A percentile compares a stretch with the other conserved stretches of the same genome.
phyloP scores from a whole-genome alignment of 129 eudicot species.

The Chrysanthemum seticuspe region DNA sequence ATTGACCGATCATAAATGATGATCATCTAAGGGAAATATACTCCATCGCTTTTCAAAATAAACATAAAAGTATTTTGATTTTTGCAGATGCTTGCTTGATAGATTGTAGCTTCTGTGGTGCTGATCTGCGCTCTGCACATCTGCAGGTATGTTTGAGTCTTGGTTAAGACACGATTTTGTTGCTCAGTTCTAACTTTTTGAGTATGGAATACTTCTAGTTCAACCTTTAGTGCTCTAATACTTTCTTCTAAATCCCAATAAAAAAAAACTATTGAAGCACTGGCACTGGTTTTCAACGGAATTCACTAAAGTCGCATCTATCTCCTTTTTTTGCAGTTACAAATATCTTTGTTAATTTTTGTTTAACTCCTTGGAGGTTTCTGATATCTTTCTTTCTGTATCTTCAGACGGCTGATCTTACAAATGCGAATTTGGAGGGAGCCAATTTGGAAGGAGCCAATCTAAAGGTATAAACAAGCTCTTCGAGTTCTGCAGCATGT shows the following conservation, averaged over 20 bases:
- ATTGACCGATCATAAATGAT: not conserved
- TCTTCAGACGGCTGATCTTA: conserved; percentile 87
- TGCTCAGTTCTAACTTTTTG: not conserved
- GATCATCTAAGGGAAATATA: not conserved
- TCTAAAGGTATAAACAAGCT: conserved; percentile 57
- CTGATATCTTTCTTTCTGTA: not conserved
- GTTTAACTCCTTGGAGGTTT: not conserved
- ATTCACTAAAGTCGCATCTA: not conserved
- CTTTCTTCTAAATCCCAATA: not conserved
- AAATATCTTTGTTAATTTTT: not conserved
- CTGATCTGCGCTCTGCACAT: conserved; percentile 93
- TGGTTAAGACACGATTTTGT: not conserved
- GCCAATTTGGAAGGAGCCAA: conserved; percentile 99
- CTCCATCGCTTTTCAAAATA: not conserved
- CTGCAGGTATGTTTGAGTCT: conserved; percentile 51
- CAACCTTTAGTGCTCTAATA: not conserved
- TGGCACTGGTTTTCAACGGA: not conserved
- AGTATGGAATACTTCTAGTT: conserved; percentile 4
- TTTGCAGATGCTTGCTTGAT: conserved; percentile 86
- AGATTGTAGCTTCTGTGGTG: conserved; percentile 95
- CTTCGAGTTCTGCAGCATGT: conserved; percentile 4
- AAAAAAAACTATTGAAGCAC: not conserved
- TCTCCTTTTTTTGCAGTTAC: not conserved
- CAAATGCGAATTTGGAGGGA: conserved; percentile 95
- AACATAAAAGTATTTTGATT: not conserved